These are phyloP conservation scores for Globisporangium cederbergense DNA, from an alignment of 352 stramenopile species.

Conservation along the genomic window DNA sequence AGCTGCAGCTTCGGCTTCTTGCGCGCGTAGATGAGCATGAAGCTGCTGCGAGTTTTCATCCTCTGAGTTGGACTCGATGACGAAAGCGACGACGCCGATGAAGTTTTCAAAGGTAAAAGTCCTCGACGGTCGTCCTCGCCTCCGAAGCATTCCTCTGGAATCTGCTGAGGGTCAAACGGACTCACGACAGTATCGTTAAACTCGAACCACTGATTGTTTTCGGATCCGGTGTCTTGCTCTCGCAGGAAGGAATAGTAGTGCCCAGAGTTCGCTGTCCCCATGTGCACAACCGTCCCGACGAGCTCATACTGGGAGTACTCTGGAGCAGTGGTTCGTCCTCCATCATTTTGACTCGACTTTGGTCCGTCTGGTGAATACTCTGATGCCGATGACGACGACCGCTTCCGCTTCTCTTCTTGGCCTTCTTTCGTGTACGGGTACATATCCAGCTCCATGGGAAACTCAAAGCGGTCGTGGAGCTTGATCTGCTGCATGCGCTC, in stretches of 20 bases:
- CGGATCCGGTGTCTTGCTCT: conserved; percentile 43
- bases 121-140: conserved; percentile 39
- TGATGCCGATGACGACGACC: conserved; percentile 24
- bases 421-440: conserved; percentile 88
- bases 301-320: conserved; percentile 88
- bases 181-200: conserved; percentile 87
- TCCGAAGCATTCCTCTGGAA: conserved; percentile 74
- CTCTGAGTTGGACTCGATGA: conserved; percentile 19
- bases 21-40: conserved; percentile 85
- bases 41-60: conserved; percentile 85
- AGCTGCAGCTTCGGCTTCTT: conserved; percentile 38
- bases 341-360: conserved; percentile 25
- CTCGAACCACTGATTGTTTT: conserved; percentile 67
- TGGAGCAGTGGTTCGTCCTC: conserved; percentile 30
- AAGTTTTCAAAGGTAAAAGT: background rate
- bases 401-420: conserved; percentile 58
- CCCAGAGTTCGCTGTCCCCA: conserved; percentile 82
- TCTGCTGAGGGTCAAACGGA: conserved; percentile 63
- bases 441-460: conserved; percentile 88
- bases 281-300: conserved; percentile 85
- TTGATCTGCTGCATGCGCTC: conserved; percentile 93
- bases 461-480: conserved; percentile 93
- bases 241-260: conserved; percentile 90
- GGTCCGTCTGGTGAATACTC: conserved; percentile 10
- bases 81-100: conserved; percentile 15